phyloP scores from a whole-genome alignment of 306 rosid species.

The Albizia julibrissin region DNA sequence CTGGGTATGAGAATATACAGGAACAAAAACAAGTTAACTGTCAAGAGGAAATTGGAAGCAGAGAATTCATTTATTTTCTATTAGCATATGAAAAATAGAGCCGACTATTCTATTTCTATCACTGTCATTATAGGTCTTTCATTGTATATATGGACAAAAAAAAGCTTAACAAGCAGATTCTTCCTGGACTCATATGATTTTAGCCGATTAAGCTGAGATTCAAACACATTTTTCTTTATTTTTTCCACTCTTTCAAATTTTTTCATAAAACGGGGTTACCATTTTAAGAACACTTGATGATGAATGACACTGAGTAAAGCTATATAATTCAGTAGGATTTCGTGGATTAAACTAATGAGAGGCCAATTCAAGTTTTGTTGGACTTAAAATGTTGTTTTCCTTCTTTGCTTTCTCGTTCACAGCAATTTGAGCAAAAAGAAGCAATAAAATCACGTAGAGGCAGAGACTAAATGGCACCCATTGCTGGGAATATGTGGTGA shows the following conservation, averaged over 20 bases:
- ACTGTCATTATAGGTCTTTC: neutral
- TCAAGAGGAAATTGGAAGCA: neutral
- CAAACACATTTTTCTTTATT: too few relatives aligned
- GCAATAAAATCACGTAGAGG: too few relatives aligned
- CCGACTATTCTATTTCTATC: neutral
- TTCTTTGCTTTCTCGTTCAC: too few relatives aligned
- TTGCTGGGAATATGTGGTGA: constrained; percentile 35
- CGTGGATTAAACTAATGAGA: neutral
- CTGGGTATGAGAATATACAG: neutral
- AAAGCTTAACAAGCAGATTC: neutral
- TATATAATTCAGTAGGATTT: neutral
- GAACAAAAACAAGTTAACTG: neutral
- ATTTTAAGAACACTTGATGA: neutral
- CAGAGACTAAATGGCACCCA: too few relatives aligned
- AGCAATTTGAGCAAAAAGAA: too few relatives aligned
- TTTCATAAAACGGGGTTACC: neutral
- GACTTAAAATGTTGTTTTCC: neutral
- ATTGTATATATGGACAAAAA: neutral
- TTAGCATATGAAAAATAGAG: neutral
- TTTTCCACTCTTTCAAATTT: neutral
- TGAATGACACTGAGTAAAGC: neutral
- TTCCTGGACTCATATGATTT: neutral
- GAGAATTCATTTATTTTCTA: neutral
- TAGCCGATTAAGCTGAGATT: too few relatives aligned
- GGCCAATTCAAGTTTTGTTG: neutral